Evolutionary conservation across 306 rosid species (phyloP).

Genomic region (Trifolium repens): DNA sequence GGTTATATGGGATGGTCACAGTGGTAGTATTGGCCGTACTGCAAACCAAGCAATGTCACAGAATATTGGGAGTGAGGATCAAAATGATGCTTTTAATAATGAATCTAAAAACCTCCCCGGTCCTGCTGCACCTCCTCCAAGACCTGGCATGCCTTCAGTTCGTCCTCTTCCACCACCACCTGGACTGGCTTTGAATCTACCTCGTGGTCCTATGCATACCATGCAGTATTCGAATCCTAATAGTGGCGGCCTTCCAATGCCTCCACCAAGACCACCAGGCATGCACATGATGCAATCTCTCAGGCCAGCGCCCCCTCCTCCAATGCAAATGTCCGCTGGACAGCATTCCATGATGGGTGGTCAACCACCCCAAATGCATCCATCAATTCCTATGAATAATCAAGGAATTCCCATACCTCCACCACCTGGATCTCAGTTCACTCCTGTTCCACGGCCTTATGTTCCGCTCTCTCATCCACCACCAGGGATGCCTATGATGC

Average conservation of each 20-base stretch:
- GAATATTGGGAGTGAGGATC: constrained; percentile 73
- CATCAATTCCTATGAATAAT: constrained; percentile 60
- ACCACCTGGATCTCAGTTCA: constrained; percentile 90
- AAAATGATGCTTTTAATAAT: constrained; percentile 53
- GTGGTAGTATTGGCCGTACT: constrained; percentile 95
- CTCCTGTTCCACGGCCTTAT: constrained; percentile 67
- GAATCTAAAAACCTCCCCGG: constrained; percentile 77
- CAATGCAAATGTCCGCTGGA: constrained; percentile 68
- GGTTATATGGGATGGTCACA: constrained; percentile 99
- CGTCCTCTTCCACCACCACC: constrained; percentile 96
- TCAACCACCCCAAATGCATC: constrained; percentile 68
- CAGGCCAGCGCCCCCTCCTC: constrained; percentile 71
- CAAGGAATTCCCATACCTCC: constrained; percentile 72
- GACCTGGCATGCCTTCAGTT: constrained; percentile 77
- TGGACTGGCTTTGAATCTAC: constrained; percentile 91
- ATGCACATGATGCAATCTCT: constrained; percentile 65
- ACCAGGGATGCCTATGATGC: constrained; percentile 79
- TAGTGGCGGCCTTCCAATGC: constrained; percentile 62
- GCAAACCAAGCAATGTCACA: constrained; percentile 96
- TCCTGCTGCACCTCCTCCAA: constrained; percentile 93
- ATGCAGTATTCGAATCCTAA: constrained; percentile 67
- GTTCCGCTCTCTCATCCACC: constrained; percentile 61
- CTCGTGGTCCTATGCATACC: constrained; percentile 62
- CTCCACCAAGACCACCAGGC: constrained; percentile 69
- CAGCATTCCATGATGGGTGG: constrained; percentile 66